These are phyloP conservation scores for Schizopora paradoxa DNA, from an alignment of 1,284 basidiomycete species.

Conservation along the genomic window DNA sequence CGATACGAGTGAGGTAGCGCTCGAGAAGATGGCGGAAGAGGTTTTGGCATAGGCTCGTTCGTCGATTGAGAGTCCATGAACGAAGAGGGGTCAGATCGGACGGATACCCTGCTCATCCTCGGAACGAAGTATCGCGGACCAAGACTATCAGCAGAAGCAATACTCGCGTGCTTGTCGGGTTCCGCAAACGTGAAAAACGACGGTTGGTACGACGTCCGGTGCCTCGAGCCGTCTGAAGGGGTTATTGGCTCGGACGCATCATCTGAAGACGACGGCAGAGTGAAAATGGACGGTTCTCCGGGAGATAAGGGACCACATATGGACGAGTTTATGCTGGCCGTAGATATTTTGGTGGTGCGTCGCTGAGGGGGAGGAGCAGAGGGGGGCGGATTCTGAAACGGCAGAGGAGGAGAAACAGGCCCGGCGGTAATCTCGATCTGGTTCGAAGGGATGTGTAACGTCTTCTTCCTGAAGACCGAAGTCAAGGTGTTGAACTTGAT, in stretches of 20 bases:
- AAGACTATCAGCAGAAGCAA: slow-evolving; percentile 1
- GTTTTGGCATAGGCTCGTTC: slow-evolving; percentile 4
- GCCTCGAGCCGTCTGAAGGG: slow-evolving; percentile 16
- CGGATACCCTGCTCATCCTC: slow-evolving; percentile 11
- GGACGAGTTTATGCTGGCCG: slow-evolving; percentile 23
- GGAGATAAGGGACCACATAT: slow-evolving; percentile 29
- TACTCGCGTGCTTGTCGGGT: slow-evolving; percentile 9
- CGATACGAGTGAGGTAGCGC: no score
- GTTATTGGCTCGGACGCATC: slow-evolving; percentile 13
- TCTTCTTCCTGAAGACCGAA: slow-evolving; percentile 56
- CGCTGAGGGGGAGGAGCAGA: slow-evolving; percentile 20
- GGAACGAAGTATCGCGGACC: slow-evolving; percentile 7
- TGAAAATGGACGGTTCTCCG: slow-evolving; percentile 17
- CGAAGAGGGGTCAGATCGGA: slow-evolving; percentile 17
- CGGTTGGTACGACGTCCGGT: slow-evolving; percentile 16
- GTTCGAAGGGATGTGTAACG: slow-evolving; percentile 34
- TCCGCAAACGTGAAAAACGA: slow-evolving; percentile 16
- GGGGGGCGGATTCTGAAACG: slow-evolving; percentile 41
- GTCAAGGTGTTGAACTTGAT: slow-evolving; percentile 51
- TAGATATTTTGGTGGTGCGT: slow-evolving; percentile 26
- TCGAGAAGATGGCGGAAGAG: slow-evolving; percentile 7
- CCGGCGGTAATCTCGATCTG: slow-evolving; percentile 34
- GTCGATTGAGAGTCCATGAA: slow-evolving; percentile 15
- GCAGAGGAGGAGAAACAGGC: slow-evolving; percentile 14
- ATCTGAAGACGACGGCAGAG: slow-evolving; percentile 15